phyloP scores from a whole-genome alignment of 306 rosid genomes.

The Sindora glabra region DNA sequence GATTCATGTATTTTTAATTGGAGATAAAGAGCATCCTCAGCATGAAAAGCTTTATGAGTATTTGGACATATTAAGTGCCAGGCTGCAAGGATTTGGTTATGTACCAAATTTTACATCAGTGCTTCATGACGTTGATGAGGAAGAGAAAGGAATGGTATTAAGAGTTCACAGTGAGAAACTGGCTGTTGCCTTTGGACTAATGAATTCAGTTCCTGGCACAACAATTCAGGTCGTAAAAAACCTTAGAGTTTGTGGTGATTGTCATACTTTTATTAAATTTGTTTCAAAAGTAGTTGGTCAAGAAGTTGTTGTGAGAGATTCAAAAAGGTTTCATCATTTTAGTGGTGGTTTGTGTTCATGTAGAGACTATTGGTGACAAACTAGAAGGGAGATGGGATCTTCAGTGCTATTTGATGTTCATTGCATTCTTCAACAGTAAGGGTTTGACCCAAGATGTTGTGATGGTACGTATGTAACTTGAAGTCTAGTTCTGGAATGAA shows the following conservation, averaged over 20 bases:
- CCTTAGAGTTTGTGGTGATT: constrained; percentile 68
- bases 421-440: neutral
- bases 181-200: constrained; percentile 67
- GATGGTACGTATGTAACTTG: neutral
- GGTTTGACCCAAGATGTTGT: neutral
- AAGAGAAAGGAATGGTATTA: constrained; percentile 60
- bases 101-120: constrained; percentile 51
- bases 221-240: constrained; percentile 60
- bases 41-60: constrained; percentile 51
- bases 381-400: constrained; percentile 14
- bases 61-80: constrained; percentile 39
- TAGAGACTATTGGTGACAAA: constrained; percentile 59
- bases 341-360: constrained; percentile 61
- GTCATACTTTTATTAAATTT: constrained; percentile 57
- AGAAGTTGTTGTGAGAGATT: constrained; percentile 64
- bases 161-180: constrained; percentile 86
- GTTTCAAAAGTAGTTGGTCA: constrained; percentile 46
- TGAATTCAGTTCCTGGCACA: constrained; percentile 56
- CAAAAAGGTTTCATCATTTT: constrained; percentile 77
- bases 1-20: constrained; percentile 63
- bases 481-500: neutral
- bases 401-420: neutral
- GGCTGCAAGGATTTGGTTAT: constrained; percentile 62
- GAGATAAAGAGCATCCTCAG: constrained; percentile 72
- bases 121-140: constrained; percentile 72